phyloP scores from a whole-genome alignment of 2,329 filamentous ascomycete genomes.

The Diaporthe aspalathi region DNA sequence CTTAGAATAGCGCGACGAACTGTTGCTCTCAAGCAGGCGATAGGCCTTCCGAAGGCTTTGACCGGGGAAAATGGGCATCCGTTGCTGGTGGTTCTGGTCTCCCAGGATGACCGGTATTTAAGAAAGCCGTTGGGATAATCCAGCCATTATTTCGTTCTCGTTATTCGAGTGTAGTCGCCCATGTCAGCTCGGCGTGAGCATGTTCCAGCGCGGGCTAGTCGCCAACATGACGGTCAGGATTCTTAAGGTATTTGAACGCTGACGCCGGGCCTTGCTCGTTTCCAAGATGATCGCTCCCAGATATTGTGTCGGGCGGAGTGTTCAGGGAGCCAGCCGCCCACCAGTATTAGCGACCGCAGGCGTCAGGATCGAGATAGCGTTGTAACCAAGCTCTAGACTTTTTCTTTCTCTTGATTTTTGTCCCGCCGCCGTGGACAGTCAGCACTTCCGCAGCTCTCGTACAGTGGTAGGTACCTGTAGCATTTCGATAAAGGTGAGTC shows the following conservation, averaged over 20 bases:
- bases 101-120: not conserved
- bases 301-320: not conserved
- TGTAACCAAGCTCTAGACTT: not conserved
- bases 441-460: not conserved
- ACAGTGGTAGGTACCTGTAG: no score
- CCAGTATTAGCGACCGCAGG: not conserved
- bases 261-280: not conserved
- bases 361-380: not conserved
- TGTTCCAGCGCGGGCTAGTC: accelerated
- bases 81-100: not conserved
- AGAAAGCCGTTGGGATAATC: not conserved
- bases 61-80: not conserved
- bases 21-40: not conserved
- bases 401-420: not conserved
- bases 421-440: not conserved
- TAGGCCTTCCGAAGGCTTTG: not conserved
- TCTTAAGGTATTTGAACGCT: not conserved
- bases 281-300: not conserved
- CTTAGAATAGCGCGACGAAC: not conserved
- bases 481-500: not conserved
- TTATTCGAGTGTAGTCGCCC: not conserved
- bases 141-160: not conserved
- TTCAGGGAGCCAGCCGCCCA: not conserved
- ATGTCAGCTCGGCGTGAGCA: not conserved
- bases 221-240: not conserved